Evolutionary conservation across 78 protist species (phyloP), one percentile per base, ranked within the genome.

Genomic region (Cavenderia fasciculata): DNA sequence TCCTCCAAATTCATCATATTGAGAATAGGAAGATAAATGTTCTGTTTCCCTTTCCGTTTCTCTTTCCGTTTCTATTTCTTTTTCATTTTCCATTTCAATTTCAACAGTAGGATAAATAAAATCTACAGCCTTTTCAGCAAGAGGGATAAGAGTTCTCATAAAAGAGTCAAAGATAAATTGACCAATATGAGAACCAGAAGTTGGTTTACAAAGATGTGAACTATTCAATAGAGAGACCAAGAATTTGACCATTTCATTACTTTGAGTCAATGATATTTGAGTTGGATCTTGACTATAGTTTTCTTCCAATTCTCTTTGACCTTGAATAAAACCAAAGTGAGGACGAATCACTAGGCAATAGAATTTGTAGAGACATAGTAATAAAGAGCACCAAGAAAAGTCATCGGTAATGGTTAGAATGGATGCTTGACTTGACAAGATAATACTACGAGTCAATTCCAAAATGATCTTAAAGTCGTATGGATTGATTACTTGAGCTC

Each of bases 281-380:
- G 90, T 82, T 69, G 90, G 90, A 68, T 82, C 90, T 40, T 82
- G 90, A 40, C 77, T 66, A 29, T 66, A 82, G 69, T 82, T 82
- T 31, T 82, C 90, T 43, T 82, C 90, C 41, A 82, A 54, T 56
- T 82, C 90, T 40, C 90, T 68, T 44, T 82, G 90, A 29, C 90
- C 90, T 1, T 43, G 21, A 33, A 82, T 82, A 36, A 68, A 82
- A 21, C 90, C 90, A 82, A 82, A 82, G 56, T 82, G 90, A 21
- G 90, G 90, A 34, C 90, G 44, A 43, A 82, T 82, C 27, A 82
- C 76, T 18, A 82, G 29, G 68, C 90, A 82, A 47, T 82, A 82
- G 0, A 82, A 34, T 57, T 82, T 82, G 29, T 82, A 82, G 21
- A 82, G 78, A 68, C 90, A 82, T 2, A 82, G 71, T 36, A 82